Evolutionary conservation across 805 yeast genomes (phyloP), one percentile per base, ranked within the genome.

Genomic region (Sugiyamaella floridensis): DNA sequence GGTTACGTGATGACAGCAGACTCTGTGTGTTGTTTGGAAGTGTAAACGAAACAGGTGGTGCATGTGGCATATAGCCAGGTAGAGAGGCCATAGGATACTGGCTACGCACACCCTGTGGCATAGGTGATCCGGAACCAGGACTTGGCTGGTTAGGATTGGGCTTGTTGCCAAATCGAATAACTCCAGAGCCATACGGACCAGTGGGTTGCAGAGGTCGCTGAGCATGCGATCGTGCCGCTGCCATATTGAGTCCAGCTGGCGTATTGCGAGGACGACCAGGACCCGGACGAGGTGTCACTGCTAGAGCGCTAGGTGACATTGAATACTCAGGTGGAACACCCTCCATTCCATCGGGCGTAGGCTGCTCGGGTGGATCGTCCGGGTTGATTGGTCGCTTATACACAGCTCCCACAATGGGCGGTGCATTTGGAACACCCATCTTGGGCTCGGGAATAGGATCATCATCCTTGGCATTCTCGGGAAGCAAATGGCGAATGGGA

Each of bases 361-460:
- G 54, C 53, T 54, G 50, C 49, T 60, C 57, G 10, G 58, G 58
- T 6, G 92, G 97, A 65, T 89, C 96, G 52, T 83, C 82, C 43
- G 82, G 81, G 58, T 82, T 81, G 40, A 83, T 80, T 1, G 87
- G 86, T 55, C 92, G 79, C 56, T 83, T 70, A 67, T 87, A 92
- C 8, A 93, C 96, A 29, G 87, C 93, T 28, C 99, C 99, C 37
- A 86, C 81, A 29, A 89, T 67, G n/a, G 99, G 98, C 12, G 98
- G 98, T 0, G 96, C 95, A 60, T 87, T 83, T 58, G 85, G 77
- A 19, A 84, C 86, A 9, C 93, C 92, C 61, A 82, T 82, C 1
- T 82, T 78, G 2, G 97, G 93, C 51, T 83, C 86, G 0, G 97
- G 96, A 43, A 86, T 77, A 11, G 86, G 82, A 74, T 87, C 90